phyloP scores from a whole-genome alignment of 805 yeast genomes.

The Kodamaea leandrae region DNA sequence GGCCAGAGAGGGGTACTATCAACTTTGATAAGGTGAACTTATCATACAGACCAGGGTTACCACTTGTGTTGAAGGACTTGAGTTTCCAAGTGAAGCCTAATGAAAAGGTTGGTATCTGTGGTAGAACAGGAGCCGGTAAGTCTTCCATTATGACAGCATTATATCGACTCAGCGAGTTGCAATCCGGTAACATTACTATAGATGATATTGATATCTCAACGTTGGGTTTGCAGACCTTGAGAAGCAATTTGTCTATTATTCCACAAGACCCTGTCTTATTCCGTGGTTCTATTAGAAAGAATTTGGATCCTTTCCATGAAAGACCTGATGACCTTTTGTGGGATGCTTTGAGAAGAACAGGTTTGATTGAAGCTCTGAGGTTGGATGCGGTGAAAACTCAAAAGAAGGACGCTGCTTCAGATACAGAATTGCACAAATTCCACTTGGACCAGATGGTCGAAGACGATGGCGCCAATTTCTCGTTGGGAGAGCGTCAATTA shows the following conservation, averaged over 20 bases:
- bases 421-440: slow-evolving; percentile 25
- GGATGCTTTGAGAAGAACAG: slow-evolving; percentile 58
- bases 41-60: slow-evolving; percentile 60
- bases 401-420: slow-evolving; percentile 7
- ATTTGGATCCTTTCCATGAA: slow-evolving; percentile 61
- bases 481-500: slow-evolving; percentile 76
- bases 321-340: slow-evolving; percentile 51
- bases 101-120: slow-evolving; percentile 82
- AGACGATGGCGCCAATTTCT: slow-evolving; percentile 70
- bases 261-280: slow-evolving; percentile 73
- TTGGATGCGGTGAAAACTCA: slow-evolving; percentile 23
- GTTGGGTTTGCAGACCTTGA: slow-evolving; percentile 51
- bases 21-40: slow-evolving; percentile 48
- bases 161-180: slow-evolving; percentile 53
- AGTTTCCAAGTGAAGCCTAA: slow-evolving; percentile 44
- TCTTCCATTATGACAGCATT: slow-evolving; percentile 65
- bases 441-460: slow-evolving; percentile 48
- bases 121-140: slow-evolving; percentile 89
- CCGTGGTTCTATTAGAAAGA: slow-evolving; percentile 54
- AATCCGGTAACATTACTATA: slow-evolving; percentile 47
- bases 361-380: slow-evolving; percentile 43
- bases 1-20: slow-evolving; percentile 53
- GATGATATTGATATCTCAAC: slow-evolving; percentile 57
- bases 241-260: slow-evolving; percentile 61
- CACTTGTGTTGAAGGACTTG: slow-evolving; percentile 53